Percentiles rank a stretch among this genome's conserved stretches.
Evolutionary conservation across 1,139 yeast genomes (phyloP).

Genomic region (Lodderomyces orthopsilosis): DNA sequence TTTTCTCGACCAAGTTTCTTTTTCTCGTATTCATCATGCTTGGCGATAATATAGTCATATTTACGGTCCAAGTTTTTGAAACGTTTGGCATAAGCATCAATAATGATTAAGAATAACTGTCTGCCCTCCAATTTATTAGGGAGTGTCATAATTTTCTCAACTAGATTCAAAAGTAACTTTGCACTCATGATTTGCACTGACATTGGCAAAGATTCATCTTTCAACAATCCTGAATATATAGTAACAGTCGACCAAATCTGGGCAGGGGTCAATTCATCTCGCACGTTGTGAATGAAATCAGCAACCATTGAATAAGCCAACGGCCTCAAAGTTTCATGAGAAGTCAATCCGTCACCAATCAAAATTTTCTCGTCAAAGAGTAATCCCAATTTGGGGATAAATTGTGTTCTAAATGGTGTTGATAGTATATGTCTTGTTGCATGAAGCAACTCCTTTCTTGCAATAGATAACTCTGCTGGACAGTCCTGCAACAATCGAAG

Average conservation of each 20-base stretch:
- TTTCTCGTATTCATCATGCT: conserved; percentile 54
- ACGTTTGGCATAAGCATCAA: conserved; percentile 85
- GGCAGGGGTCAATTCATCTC: conserved; percentile 76
- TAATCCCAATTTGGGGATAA: conserved; percentile 81
- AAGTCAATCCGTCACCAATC: conserved; percentile 90
- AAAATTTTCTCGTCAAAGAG: conserved; percentile 83
- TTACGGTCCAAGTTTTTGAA: conserved; percentile 74
- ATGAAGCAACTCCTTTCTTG: conserved; percentile 87
- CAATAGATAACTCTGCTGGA: conserved; percentile 92
- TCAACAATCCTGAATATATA: conserved; percentile 77
- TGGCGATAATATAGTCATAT: conserved; percentile 62
- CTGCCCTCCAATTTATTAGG: conserved; percentile 85
- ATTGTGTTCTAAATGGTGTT: conserved; percentile 78
- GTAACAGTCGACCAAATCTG: conserved; percentile 88
- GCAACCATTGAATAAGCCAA: conserved; percentile 95
- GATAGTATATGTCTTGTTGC: conserved; percentile 93
- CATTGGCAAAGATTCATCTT: conserved; percentile 78
- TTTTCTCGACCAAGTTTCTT: conserved; percentile 41
- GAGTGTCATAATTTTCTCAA: conserved; percentile 81
- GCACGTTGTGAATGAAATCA: conserved; percentile 89
- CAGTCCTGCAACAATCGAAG: conserved; percentile 88
- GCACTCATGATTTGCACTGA: conserved; percentile 98
- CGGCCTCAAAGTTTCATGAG: conserved; percentile 83
- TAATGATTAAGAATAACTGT: conserved; percentile 74
- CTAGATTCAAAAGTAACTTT: conserved; percentile 78